Evolutionary conservation across 768 basidiomycete genomes (phyloP).

Genomic region (Pholiota molesta): DNA sequence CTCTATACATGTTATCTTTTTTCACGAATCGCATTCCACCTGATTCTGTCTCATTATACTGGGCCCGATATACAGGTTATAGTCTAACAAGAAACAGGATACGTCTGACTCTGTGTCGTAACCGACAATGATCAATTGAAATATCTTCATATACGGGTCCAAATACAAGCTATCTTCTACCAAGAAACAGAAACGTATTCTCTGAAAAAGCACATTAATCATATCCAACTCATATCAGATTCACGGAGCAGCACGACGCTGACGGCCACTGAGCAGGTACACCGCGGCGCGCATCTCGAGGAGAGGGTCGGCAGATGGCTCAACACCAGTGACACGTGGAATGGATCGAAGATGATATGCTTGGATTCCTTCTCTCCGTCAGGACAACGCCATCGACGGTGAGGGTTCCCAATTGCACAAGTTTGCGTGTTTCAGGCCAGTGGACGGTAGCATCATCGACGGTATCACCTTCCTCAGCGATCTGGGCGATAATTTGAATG

Average conservation of each 20-base stretch:
- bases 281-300: constrained; percentile 21
- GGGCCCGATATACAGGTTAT: background rate
- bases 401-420: constrained; percentile 16
- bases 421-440: constrained; percentile 17
- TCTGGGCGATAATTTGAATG: constrained; percentile 17
- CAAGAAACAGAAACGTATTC: too few species aligned
- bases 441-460: constrained; percentile 19
- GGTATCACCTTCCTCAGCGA: constrained; percentile 19
- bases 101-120: too few species aligned
- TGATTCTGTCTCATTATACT: background rate
- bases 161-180: too few species aligned
- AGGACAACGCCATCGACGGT: constrained; percentile 14
- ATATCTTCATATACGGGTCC: too few species aligned
- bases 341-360: constrained; percentile 23
- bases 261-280: constrained; percentile 18
- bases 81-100: too few species aligned
- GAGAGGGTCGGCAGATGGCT: constrained; percentile 20
- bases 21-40: background rate
- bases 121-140: too few species aligned
- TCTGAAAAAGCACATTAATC: too few species aligned
- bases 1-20: background rate
- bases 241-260: constrained; percentile 15
- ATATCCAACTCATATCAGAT: too few species aligned
- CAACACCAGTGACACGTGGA: constrained; percentile 18
- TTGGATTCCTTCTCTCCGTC: constrained; percentile 18